phyloP scores from a whole-genome alignment of 345 rosid genomes.

The Eucalyptus pauciflora region DNA sequence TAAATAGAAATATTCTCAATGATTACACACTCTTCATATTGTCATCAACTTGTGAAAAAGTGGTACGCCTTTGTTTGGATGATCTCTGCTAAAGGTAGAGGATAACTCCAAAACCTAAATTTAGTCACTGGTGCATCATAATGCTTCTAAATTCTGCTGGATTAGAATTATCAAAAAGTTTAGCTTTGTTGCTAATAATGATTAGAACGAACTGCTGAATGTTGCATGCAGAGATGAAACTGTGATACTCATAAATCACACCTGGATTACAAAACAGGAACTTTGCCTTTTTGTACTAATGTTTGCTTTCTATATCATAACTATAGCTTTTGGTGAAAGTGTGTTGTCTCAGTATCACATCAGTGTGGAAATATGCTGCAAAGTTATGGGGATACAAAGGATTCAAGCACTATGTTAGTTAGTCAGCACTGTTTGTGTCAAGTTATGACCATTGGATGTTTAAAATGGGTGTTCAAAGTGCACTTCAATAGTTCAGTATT shows the following conservation, averaged over 20 bases:
- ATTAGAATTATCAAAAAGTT: neutral
- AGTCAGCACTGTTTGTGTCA: neutral
- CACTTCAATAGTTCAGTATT: neutral
- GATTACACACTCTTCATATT: neutral
- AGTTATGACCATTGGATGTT: neutral
- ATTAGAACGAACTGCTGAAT: neutral
- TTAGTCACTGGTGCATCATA: neutral
- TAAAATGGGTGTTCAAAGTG: neutral
- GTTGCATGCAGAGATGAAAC: neutral
- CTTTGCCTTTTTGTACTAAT: neutral
- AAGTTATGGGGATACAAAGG: neutral
- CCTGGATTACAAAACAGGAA: neutral
- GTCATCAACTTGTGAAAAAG: neutral
- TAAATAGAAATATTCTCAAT: neutral
- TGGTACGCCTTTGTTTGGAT: neutral
- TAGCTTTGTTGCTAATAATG: neutral
- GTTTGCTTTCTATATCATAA: neutral
- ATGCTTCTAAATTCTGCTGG: neutral
- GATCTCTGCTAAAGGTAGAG: neutral
- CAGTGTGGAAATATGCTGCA: neutral
- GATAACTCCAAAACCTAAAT: neutral
- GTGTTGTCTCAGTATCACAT: neutral
- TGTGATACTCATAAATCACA: neutral
- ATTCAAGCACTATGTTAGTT: neutral
- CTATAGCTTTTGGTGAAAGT: neutral